These are phyloP conservation scores for Thalia dealbata DNA, from an alignment of 176 grass and related monocot species.

Conservation along the genomic window DNA sequence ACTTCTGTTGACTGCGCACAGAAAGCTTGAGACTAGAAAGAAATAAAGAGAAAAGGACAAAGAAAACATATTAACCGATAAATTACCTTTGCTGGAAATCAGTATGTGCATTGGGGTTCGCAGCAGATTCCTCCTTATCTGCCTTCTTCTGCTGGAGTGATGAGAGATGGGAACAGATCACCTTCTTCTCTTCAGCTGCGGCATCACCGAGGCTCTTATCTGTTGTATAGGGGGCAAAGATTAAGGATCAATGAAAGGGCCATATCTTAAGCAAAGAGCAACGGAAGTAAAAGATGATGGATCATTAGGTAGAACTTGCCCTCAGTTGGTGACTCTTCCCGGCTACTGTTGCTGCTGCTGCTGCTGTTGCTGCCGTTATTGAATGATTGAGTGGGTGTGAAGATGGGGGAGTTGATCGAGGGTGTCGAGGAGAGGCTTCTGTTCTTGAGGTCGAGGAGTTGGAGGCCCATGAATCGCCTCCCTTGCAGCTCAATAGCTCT, in stretches of 20 bases:
- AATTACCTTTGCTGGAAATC: conserved; percentile 15
- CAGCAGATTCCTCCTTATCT: conserved; percentile 13
- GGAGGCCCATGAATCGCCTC: conserved; percentile 24
- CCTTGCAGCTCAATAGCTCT: conserved; percentile 14
- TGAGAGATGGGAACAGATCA: not conserved
- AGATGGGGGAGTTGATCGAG: not conserved
- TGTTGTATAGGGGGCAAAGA: not conserved
- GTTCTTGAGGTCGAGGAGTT: conserved; percentile 21
- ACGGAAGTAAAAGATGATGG: not conserved
- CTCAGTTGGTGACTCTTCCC: conserved; percentile 3
- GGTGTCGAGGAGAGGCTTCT: not conserved
- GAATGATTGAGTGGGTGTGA: not conserved
- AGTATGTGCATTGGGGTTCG: not conserved
- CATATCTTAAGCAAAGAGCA: not conserved
- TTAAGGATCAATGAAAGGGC: not conserved
- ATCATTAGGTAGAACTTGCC: not conserved
- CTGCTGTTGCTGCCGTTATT: not conserved
- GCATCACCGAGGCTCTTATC: conserved; percentile 4
- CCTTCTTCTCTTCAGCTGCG: not conserved
- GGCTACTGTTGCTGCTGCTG: conserved; percentile 6
- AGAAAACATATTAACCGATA: not conserved
- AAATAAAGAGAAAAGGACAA: no score
- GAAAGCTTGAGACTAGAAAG: no score
- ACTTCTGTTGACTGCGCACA: no score
- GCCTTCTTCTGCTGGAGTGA: not conserved